Evolutionary conservation across 2,329 filamentous ascomycete species (phyloP).

Genomic region (Thelonectria blattea): DNA sequence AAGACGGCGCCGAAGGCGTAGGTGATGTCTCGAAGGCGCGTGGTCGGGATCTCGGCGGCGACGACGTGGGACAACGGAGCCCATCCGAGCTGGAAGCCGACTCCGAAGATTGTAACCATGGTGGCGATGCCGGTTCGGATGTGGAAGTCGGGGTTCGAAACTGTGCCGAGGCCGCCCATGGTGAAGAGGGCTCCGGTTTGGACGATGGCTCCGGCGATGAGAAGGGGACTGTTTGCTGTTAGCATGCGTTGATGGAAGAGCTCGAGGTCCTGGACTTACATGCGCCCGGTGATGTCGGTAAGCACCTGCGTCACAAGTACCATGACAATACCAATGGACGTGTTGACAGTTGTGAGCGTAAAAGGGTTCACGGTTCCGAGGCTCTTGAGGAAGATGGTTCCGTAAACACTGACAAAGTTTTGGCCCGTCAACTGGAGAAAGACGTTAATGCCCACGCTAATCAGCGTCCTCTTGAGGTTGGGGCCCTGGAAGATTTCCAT

Average conservation of each 20-base stretch:
- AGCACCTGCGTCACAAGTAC: constrained; percentile 28
- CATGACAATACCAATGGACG: constrained; percentile 38
- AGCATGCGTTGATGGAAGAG: not conserved
- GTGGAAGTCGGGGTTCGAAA: not conserved
- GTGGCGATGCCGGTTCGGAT: not conserved
- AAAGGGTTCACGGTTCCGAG: constrained; percentile 40
- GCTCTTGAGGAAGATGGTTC: constrained; percentile 37
- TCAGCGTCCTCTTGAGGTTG: constrained; percentile 32
- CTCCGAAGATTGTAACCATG: constrained; percentile 1
- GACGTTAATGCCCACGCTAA: constrained; percentile 37
- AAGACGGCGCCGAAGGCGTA: constrained; percentile 37
- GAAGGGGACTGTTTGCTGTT: not conserved
- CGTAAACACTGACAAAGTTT: constrained; percentile 37
- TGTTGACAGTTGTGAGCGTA: constrained; percentile 32
- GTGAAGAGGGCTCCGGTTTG: constrained; percentile 8
- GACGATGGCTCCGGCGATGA: not conserved
- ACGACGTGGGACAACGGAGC: constrained; percentile 44
- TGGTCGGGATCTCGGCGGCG: constrained; percentile 41
- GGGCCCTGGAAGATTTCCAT: not conserved
- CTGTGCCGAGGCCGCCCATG: constrained; percentile 9
- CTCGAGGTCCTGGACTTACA: not conserved
- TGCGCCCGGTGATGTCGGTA: constrained; percentile 7
- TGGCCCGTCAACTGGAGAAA: constrained; percentile 40
- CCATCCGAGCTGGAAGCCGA: constrained; percentile 10
- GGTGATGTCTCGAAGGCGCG: constrained; percentile 40